Conservation (phyloP, 805 yeast genomes). For the Saccharomyces eubayanus region DNA sequence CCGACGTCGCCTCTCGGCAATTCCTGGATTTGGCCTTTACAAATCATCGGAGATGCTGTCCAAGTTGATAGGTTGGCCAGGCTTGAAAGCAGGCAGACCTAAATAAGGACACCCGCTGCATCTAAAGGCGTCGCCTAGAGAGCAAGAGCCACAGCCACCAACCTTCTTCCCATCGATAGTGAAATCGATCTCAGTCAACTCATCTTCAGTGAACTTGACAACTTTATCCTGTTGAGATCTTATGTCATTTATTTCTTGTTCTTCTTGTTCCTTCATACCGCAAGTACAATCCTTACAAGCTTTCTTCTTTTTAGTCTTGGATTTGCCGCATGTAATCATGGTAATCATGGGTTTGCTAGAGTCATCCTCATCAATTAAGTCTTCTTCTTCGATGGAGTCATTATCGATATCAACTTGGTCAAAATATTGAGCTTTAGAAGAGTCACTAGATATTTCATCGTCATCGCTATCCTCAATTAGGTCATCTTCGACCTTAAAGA, state of each 20-base stretch:
- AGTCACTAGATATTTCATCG: conserved; percentile 32
- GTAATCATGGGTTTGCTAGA: conserved; percentile 16
- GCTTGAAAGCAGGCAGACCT: conserved; percentile 96
- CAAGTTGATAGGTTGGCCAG: conserved; percentile 82
- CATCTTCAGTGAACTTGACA: conserved; percentile 42
- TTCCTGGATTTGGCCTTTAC: conserved; percentile 21
- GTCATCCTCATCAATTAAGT: conserved; percentile 38
- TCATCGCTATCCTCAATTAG: conserved; percentile 35
- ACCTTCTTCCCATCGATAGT: conserved; percentile 88
- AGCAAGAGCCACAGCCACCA: conserved; percentile 96
- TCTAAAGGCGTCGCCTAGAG: conserved; percentile 95
- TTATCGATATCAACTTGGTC: conserved; percentile 42
- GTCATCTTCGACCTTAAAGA: conserved; percentile 29
- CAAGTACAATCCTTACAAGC: conserved; percentile 99
- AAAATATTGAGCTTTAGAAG: conserved; percentile 45
- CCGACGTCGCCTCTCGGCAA: background rate
- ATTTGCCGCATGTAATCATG: conserved; percentile 26
- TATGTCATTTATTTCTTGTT: conserved; percentile 37
- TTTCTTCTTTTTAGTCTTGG: conserved; percentile 42
- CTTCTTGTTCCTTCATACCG: conserved; percentile 87
- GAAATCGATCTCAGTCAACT: conserved; percentile 84
- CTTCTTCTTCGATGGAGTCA: conserved; percentile 51
- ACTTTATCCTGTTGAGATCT: conserved; percentile 33
- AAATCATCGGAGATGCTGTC: conserved; percentile 73
- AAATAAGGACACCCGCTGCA: conserved; percentile 97